Evolutionary conservation across 441 rosid species (phyloP).

Genomic region (Corymbia citriodora): DNA sequence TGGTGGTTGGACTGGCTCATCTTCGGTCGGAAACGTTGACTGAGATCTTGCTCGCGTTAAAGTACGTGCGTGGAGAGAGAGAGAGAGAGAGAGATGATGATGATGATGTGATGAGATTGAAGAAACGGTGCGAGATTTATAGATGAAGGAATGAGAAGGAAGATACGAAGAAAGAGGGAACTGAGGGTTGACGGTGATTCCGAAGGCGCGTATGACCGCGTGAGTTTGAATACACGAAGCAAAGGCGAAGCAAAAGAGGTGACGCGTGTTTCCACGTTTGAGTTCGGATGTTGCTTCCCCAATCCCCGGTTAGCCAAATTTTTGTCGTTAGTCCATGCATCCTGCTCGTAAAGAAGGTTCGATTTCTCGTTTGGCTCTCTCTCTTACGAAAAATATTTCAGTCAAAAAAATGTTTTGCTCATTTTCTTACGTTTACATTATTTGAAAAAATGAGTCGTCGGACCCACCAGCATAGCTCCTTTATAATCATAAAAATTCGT

Average conservation of each 20-base stretch:
- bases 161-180: neutral
- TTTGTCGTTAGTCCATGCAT: too few species aligned
- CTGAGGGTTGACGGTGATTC: neutral
- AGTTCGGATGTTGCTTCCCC: too few species aligned
- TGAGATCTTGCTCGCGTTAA: neutral
- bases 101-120: neutral
- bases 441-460: neutral
- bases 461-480: too few species aligned
- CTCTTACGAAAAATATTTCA: neutral
- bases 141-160: neutral
- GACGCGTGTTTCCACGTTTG: too few species aligned
- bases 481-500: too few species aligned
- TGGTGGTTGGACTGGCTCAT: neutral
- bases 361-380: neutral
- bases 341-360: neutral
- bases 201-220: neutral
- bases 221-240: neutral
- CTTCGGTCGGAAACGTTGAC: neutral
- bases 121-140: neutral
- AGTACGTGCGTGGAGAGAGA: neutral
- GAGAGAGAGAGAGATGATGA: neutral
- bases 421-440: neutral
- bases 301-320: too few species aligned
- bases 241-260: neutral
- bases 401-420: too few species aligned